phyloP scores from a whole-genome alignment of 805 yeast genomes.

The Pichia pseudocactophila region DNA sequence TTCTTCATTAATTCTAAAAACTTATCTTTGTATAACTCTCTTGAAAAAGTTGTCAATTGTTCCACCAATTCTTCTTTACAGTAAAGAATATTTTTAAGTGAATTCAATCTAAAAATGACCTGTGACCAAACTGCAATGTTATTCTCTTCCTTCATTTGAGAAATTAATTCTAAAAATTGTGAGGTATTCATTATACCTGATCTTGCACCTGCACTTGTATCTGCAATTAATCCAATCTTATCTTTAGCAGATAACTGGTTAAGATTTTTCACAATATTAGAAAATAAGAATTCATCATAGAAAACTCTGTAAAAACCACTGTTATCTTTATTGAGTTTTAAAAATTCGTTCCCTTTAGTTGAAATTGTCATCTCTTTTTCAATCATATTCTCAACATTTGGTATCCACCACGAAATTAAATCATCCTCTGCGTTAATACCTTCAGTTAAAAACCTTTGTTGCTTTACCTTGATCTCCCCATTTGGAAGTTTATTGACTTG shows the following conservation, averaged over 20 bases:
- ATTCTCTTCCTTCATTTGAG: slow-evolving; percentile 27
- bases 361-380: slow-evolving; percentile 16
- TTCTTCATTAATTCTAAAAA: slow-evolving; percentile 18
- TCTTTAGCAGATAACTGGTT: slow-evolving; percentile 36
- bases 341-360: slow-evolving; percentile 12
- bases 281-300: slow-evolving; percentile 36
- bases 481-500: slow-evolving; percentile 34
- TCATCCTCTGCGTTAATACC: slow-evolving; percentile 54
- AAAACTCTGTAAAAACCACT: slow-evolving; percentile 47
- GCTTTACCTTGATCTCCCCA: slow-evolving; percentile 35
- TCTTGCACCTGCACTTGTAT: slow-evolving; percentile 39
- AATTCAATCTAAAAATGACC: slow-evolving; percentile 33
- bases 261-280: slow-evolving; percentile 33
- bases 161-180: slow-evolving; percentile 36
- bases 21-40: slow-evolving; percentile 26
- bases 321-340: slow-evolving; percentile 43
- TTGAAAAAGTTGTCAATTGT: slow-evolving; percentile 26
- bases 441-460: slow-evolving; percentile 52
- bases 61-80: slow-evolving; percentile 24
- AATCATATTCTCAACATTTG: slow-evolving; percentile 27
- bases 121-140: slow-evolving; percentile 49
- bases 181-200: slow-evolving; percentile 36
- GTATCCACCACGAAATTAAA: slow-evolving; percentile 51
- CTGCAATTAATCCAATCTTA: slow-evolving; percentile 48
- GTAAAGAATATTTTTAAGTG: slow-evolving; percentile 31